Evolutionary conservation across 2,329 filamentous ascomycete species (phyloP).

Genomic region (Aspergillus clavatus): DNA sequence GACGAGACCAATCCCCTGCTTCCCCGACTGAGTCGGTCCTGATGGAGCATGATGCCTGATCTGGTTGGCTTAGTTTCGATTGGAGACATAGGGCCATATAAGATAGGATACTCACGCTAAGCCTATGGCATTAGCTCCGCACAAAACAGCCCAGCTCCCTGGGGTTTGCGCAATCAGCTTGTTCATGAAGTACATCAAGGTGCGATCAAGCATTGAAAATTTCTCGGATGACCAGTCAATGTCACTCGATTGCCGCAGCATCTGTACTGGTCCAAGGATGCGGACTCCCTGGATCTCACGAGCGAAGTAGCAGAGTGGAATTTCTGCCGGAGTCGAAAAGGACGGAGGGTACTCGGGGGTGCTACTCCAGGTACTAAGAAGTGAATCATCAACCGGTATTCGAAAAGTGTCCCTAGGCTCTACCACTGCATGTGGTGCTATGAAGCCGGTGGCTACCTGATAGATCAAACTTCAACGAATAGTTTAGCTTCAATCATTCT

Average conservation of each 20-base stretch:
- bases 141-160: constrained; percentile 2
- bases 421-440: constrained; percentile 2
- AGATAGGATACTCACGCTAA: constrained; percentile 2
- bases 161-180: constrained; percentile 1
- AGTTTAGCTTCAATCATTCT: no score
- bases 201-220: background rate
- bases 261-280: constrained; percentile 5
- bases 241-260: background rate
- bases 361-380: no score
- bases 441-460: constrained; percentile 1
- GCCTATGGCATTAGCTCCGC: constrained; percentile 1
- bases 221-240: background rate
- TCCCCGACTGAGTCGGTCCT: background rate
- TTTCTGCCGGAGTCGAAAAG: background rate
- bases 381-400: constrained; percentile 4
- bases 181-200: background rate
- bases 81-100: background rate
- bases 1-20: background rate
- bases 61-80: background rate
- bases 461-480: background rate
- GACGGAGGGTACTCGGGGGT: background rate
- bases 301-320: constrained; percentile 5
- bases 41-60: background rate
- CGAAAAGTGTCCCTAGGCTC: background rate
- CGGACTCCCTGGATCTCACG: constrained; percentile 3